A percentile compares a stretch with the other conserved stretches of the same genome.
Conservation (phyloP, 371 early-diverging fungal species). For the Amoeboaphelidium protococcarum region DNA sequence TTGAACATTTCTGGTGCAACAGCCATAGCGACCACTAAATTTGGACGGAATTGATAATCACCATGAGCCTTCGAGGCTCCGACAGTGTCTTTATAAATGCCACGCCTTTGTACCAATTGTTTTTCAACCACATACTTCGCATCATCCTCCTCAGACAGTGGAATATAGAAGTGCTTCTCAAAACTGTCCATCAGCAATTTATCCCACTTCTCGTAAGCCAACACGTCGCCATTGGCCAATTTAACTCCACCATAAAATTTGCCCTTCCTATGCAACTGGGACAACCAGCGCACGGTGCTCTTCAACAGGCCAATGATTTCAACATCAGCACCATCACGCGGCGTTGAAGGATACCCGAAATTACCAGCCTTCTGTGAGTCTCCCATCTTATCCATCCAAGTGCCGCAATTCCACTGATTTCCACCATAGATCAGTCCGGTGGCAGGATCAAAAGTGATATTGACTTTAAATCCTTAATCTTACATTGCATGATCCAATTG, state of each 20-base stretch:
- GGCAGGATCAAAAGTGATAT: constrained; percentile 15
- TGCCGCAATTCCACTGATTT: constrained; percentile 78
- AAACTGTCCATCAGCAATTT: constrained; percentile 43
- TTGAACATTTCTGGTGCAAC: constrained; percentile 76
- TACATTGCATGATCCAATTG: constrained; percentile 69
- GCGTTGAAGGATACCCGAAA: constrained; percentile 69
- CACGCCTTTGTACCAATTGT: constrained; percentile 53
- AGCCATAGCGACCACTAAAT: constrained; percentile 66
- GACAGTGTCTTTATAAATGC: constrained; percentile 77
- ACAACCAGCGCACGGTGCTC: constrained; percentile 51
- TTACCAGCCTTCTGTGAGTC: constrained; percentile 70
- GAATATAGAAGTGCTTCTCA: constrained; percentile 67
- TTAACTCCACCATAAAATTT: neutral
- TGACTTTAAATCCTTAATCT: constrained; percentile 61
- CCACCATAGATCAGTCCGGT: constrained; percentile 71
- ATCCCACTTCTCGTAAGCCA: constrained; percentile 47
- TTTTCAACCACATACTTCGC: constrained; percentile 26
- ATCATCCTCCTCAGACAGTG: constrained; percentile 27
- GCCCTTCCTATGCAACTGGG: constrained; percentile 15
- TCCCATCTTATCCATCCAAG: constrained; percentile 69
- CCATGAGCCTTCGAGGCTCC: constrained; percentile 37
- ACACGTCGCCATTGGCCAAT: constrained; percentile 2
- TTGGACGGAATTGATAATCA: constrained; percentile 81
- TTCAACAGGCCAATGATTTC: constrained; percentile 76
- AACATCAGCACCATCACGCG: constrained; percentile 71